phyloP scores from a whole-genome alignment of 176 grass and related monocot species.

The Juncus inflexus region DNA sequence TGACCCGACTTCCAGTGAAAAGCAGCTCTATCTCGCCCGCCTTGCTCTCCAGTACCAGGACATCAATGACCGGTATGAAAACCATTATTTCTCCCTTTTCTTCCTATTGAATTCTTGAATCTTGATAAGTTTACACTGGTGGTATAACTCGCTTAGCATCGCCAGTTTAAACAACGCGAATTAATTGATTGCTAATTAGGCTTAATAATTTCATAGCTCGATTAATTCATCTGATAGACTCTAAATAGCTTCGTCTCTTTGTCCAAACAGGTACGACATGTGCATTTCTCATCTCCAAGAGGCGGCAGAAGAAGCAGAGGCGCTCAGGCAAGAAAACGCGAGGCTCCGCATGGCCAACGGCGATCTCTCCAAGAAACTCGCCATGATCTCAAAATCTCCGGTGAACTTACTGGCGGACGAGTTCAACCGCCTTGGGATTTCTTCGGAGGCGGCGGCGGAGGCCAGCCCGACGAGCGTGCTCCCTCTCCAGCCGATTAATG shows the following conservation, averaged over 20 bases:
- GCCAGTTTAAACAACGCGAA: too few species aligned
- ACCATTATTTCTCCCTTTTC: not conserved
- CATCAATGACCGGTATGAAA: conserved; percentile 52
- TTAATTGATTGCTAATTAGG: too few species aligned
- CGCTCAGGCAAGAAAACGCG: conserved; percentile 61
- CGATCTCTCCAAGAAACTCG: conserved; percentile 57
- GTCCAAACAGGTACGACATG: conserved; percentile 47
- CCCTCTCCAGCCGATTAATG: conserved; percentile 14
- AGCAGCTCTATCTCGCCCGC: conserved; percentile 63
- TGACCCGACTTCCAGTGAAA: conserved; percentile 31
- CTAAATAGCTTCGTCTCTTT: not conserved
- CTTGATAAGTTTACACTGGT: too few species aligned
- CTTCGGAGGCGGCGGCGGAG: conserved; percentile 22
- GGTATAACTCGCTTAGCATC: too few species aligned
- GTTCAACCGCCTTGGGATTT: conserved; percentile 41
- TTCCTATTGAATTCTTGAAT: too few species aligned
- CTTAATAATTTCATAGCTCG: too few species aligned
- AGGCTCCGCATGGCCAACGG: conserved; percentile 59
- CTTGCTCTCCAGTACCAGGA: conserved; percentile 84
- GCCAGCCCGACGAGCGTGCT: conserved; percentile 36
- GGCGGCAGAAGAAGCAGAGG: conserved; percentile 48
- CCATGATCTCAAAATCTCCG: conserved; percentile 41
- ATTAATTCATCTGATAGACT: too few species aligned
- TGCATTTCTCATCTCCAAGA: conserved; percentile 81
- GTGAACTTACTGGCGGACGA: conserved; percentile 39